These are phyloP conservation scores for Microdochium bolleyi DNA, from an alignment of 2,329 filamentous ascomycete genomes.

Conservation along the genomic window DNA sequence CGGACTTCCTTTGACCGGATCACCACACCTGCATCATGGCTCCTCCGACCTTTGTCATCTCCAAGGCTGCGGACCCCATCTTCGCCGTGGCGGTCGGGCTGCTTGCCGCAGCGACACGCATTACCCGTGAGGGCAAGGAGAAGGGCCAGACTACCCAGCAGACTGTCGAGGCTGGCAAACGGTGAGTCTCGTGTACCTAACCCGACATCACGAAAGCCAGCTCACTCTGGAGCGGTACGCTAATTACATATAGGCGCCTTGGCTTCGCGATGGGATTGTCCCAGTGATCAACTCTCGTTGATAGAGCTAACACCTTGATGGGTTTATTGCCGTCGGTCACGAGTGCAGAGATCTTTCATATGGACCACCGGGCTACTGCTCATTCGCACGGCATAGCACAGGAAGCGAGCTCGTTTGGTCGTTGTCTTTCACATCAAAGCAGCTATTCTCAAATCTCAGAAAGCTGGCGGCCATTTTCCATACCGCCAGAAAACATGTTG, in stretches of 20 bases:
- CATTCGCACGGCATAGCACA: too few relatives aligned
- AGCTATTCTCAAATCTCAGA: too few relatives aligned
- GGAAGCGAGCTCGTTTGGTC: too few relatives aligned
- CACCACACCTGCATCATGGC: slow-evolving; percentile 29
- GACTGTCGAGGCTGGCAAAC: slow-evolving; percentile 37
- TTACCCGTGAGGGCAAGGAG: slow-evolving; percentile 52
- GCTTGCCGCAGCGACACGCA: slow-evolving; percentile 45
- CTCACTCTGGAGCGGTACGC: background rate
- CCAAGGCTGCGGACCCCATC: slow-evolving; percentile 48
- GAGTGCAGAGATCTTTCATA: too few relatives aligned
- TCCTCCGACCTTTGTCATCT: slow-evolving; percentile 51
- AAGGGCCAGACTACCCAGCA: slow-evolving; percentile 45
- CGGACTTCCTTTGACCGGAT: background rate
- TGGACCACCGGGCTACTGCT: too few relatives aligned
- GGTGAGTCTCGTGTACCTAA: slow-evolving; percentile 22
- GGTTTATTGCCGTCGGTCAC: too few relatives aligned
- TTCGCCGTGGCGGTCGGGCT: slow-evolving; percentile 50
- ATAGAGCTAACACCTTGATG: background rate
- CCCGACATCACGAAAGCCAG: background rate
- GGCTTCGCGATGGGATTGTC: background rate
- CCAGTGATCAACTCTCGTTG: background rate
- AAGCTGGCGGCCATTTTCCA: background rate
- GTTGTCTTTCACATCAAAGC: too few relatives aligned
- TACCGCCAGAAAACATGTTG: background rate
- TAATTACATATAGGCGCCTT: background rate